These are phyloP conservation scores for Kwoniella sp. DNA, from an alignment of 768 basidiomycete species.

Conservation along the genomic window DNA sequence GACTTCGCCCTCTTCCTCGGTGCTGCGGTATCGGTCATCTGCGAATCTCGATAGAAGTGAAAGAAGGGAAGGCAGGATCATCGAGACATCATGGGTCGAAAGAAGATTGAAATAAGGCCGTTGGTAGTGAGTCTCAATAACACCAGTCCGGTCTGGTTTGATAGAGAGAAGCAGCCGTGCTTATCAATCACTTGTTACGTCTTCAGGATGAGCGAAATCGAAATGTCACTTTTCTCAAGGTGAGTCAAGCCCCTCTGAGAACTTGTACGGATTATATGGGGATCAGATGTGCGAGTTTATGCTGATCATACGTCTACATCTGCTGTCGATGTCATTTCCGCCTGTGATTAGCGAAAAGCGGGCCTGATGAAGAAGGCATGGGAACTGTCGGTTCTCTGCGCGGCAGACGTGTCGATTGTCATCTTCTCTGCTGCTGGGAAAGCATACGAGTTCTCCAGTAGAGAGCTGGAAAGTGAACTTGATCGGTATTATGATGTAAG, in stretches of 20 bases:
- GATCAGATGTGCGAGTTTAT: background rate
- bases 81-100: slow-evolving; percentile 43
- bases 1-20: too few relatives aligned
- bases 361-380: slow-evolving; percentile 57
- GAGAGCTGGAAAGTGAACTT: slow-evolving; percentile 49
- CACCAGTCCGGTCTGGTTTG: slow-evolving; percentile 9
- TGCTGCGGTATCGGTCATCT: too few relatives aligned
- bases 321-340: background rate
- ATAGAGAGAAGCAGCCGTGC: background rate
- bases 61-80: background rate
- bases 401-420: slow-evolving; percentile 54
- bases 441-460: slow-evolving; percentile 52
- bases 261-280: too few relatives aligned
- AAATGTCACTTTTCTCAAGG: slow-evolving; percentile 56
- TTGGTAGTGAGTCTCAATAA: slow-evolving; percentile 42
- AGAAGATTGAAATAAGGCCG: slow-evolving; percentile 55
- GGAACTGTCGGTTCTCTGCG: slow-evolving; percentile 55
- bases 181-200: background rate
- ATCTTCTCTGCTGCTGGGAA: slow-evolving; percentile 53
- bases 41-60: background rate
- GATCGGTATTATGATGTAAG: slow-evolving; percentile 52
- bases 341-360: slow-evolving; percentile 46
- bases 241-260: slow-evolving; percentile 7
- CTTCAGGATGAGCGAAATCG: slow-evolving; percentile 54
- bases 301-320: background rate